Evolutionary conservation across 192 early-diverging fungal genomes (phyloP).

Genomic region (Spinellus fusiger): DNA sequence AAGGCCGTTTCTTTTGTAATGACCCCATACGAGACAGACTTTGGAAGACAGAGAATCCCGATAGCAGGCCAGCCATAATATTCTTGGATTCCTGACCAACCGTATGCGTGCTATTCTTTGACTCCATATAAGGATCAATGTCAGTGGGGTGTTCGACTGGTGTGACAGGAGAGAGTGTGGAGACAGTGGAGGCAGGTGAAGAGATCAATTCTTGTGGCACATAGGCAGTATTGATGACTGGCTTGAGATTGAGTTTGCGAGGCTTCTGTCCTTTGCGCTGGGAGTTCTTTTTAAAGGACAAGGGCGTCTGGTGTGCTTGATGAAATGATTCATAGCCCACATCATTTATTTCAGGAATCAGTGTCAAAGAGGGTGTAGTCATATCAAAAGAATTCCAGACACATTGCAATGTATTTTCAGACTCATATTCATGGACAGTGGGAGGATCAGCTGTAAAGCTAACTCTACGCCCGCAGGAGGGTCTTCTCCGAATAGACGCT

Average conservation of each 20-base stretch:
- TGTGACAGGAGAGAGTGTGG: background rate
- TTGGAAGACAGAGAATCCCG: background rate
- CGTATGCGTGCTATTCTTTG: background rate
- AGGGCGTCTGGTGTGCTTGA: background rate
- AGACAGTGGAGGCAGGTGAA: background rate
- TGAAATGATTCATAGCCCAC: background rate
- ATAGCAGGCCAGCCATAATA: background rate
- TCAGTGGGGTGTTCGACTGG: background rate
- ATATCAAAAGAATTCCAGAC: background rate
- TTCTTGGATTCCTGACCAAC: background rate
- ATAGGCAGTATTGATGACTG: background rate
- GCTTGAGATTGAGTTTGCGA: slow-evolving; percentile 6
- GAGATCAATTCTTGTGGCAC: background rate
- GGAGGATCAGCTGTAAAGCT: slow-evolving; percentile 9
- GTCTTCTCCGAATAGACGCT: background rate
- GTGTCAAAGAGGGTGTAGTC: background rate
- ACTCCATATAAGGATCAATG: background rate
- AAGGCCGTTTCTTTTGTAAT: background rate
- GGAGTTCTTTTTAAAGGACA: background rate
- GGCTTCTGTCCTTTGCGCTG: background rate
- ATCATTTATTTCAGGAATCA: background rate
- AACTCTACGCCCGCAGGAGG: background rate
- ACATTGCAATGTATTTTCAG: background rate
- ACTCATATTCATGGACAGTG: slow-evolving; percentile 6
- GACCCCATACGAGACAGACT: background rate